phyloP scores from a whole-genome alignment of 805 yeast species.

The Saccharomycopsis fibuligera region DNA sequence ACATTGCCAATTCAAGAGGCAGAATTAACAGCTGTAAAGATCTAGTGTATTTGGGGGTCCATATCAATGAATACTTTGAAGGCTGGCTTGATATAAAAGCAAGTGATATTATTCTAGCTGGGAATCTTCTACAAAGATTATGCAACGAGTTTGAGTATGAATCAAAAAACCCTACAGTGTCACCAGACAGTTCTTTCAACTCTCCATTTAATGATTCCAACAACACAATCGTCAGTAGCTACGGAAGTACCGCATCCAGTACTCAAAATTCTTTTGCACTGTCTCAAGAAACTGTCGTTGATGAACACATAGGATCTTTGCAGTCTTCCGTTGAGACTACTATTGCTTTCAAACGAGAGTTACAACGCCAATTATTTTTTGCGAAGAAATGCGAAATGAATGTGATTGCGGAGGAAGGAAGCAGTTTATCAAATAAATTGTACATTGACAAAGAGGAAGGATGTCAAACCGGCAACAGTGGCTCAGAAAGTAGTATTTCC shows the following conservation, averaged over 20 bases:
- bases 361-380: constrained; percentile 51
- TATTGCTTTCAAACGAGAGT: constrained; percentile 33
- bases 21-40: constrained; percentile 13
- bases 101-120: constrained; percentile 28
- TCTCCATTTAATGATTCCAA: background rate
- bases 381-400: constrained; percentile 59
- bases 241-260: no score
- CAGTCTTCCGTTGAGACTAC: no score
- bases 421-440: background rate
- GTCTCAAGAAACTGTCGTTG: no score
- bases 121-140: constrained; percentile 22
- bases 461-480: no score
- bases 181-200: background rate
- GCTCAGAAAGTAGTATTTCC: no score
- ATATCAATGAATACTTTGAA: constrained; percentile 23
- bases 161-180: background rate
- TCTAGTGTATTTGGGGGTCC: constrained; percentile 21
- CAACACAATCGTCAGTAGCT: no score
- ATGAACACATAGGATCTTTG: no score
- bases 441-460: no score
- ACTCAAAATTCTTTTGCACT: no score
- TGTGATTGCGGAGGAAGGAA: constrained; percentile 8
- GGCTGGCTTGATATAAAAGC: constrained; percentile 23
- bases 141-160: background rate
- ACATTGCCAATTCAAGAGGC: background rate